Evolutionary conservation across 257 asterid genomes (phyloP).

Genomic region (Anisodus tanguticus): DNA sequence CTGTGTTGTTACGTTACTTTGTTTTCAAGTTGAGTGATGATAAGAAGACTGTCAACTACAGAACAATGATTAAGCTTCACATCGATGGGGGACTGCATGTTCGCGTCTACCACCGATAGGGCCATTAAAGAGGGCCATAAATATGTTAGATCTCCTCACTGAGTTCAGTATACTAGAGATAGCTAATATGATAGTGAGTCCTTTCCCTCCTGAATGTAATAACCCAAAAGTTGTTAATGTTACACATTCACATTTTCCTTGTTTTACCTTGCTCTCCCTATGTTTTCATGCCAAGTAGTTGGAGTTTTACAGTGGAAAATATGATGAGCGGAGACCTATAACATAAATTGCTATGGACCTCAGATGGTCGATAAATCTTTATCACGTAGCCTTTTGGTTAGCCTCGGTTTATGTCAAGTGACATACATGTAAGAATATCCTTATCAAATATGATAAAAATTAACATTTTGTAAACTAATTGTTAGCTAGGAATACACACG

Average conservation of each 20-base stretch:
- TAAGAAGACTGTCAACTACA: constrained; percentile 44
- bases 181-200: neutral
- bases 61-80: constrained; percentile 61
- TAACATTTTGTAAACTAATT: neutral
- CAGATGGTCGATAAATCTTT: neutral
- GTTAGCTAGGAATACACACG: neutral
- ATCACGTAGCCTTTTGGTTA: neutral
- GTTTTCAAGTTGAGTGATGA: constrained; percentile 53
- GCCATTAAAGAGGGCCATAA: neutral
- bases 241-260: neutral
- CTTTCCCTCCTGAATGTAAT: neutral
- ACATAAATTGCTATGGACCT: neutral
- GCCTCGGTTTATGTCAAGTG: neutral
- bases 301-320: neutral
- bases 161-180: neutral
- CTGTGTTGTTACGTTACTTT: constrained; percentile 52
- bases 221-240: neutral
- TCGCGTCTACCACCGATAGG: constrained; percentile 31
- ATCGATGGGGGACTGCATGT: constrained; percentile 53
- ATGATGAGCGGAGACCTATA: neutral
- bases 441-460: neutral
- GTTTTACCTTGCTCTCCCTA: neutral
- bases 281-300: neutral
- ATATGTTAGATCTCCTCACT: neutral
- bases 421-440: neutral